Base-by-base conservation (phyloP, 1,284 basidiomycete species). In the Neolentinus lepideus region DNA sequence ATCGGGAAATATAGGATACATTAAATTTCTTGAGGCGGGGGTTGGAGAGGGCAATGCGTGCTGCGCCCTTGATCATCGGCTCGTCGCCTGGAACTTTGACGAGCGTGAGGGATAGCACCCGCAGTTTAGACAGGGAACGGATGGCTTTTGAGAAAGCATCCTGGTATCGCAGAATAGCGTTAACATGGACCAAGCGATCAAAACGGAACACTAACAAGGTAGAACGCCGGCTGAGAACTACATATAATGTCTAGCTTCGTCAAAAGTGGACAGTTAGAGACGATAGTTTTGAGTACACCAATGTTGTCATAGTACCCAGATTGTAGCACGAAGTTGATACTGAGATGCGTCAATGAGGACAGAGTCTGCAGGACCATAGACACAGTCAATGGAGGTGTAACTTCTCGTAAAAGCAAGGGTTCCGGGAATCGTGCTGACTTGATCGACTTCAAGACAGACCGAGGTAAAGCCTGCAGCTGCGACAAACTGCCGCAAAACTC, bases 1-100 rank as follows among this genome's bases (percentile, higher is more conserved):
- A 67, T 33, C 69, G 74, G 16, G 79, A 78, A 58, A 84, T 78
- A 69, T 81, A 85, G 12, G 76, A 79, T 56, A 89, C 74, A 6
- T 75, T 74, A 69, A 88, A 88, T n/a, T 72, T 69, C 26, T 72
- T 67, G 14, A 89, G 70, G 29, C 83, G 83, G 0, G 87, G 86
- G 62, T 86, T 85, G 25, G 74, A 69, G 59, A 73, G 78, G 22
- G 84, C 84, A 57, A 89, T 80, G 33, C 77, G 78, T 2, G 74
- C 66, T 9, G 85, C 86, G 56, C 84, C 83, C 22, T 71, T 63
- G 12, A 76, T 67, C 54, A 88, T 76, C 0, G 78, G 66, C 57
- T 80, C 79, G 62, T 87, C 86, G 38, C 83, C 81, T n/a, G 80
- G 77, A 58, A 81, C 81, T 63, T 76, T 78, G 56, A 89, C 84